A percentile compares a stretch with the other conserved stretches of the same genome.
These are phyloP conservation scores for Tripterygium wilfordii DNA, from an alignment of 177 flowering plant genomes.

Conservation along the genomic window DNA sequence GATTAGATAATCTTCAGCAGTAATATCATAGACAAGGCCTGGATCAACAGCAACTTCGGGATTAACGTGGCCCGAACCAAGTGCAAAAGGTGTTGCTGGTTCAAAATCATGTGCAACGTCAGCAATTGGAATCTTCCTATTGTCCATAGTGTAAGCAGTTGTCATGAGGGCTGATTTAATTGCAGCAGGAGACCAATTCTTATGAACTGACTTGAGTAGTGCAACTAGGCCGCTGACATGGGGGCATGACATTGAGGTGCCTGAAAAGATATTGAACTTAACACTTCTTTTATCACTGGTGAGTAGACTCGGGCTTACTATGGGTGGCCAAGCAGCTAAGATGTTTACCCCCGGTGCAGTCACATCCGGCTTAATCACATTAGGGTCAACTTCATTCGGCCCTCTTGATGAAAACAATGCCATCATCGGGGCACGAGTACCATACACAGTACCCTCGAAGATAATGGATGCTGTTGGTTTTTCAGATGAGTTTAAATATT, in stretches of 20 bases:
- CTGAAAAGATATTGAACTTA: constrained; percentile 47
- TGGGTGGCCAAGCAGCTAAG: constrained; percentile 65
- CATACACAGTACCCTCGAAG: constrained; percentile 36
- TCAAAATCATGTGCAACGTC: constrained; percentile 16
- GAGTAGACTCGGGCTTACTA: constrained; percentile 30
- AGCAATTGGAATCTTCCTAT: constrained; percentile 19
- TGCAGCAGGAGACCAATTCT: constrained; percentile 64
- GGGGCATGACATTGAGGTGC: constrained; percentile 83
- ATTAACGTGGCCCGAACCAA: constrained; percentile 62
- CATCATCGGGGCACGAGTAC: constrained; percentile 46
- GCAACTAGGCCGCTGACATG: constrained; percentile 65
- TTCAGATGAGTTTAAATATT: constrained; percentile 15
- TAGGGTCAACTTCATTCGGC: constrained; percentile 37
- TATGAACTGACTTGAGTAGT: constrained; percentile 46
- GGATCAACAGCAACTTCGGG: constrained; percentile 55
- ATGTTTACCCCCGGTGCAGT: constrained; percentile 73
- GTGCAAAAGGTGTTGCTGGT: constrained; percentile 44
- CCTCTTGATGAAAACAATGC: constrained; percentile 74
- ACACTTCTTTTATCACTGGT: constrained; percentile 43
- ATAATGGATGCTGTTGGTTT: constrained; percentile 31
- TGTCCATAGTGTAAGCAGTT: constrained; percentile 42
- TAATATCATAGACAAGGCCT: constrained; percentile 51
- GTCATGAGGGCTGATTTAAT: constrained; percentile 79
- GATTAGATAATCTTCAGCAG: constrained; percentile 37
- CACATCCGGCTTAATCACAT: constrained; percentile 63